Percentiles rank a stretch among this genome's conserved stretches.
These are phyloP conservation scores for Aurantiochytrium sp. DNA, from an alignment of 108 stramenopile genomes.

Conservation along the genomic window DNA sequence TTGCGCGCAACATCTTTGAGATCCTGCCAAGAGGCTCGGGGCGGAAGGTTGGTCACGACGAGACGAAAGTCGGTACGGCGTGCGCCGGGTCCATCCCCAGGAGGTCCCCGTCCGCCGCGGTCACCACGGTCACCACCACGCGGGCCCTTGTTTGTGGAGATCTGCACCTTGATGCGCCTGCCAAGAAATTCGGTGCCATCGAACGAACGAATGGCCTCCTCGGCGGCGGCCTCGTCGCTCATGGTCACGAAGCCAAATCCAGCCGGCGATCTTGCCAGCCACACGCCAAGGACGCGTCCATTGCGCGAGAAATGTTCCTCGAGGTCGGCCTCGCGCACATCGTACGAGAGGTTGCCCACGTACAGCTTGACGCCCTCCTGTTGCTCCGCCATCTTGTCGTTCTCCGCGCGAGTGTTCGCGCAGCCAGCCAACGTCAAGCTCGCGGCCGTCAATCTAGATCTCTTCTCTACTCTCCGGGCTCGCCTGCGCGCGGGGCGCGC, in stretches of 20 bases:
- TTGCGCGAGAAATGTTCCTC: conserved; percentile 72
- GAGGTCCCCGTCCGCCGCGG: background rate
- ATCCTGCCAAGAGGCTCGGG: conserved; percentile 24
- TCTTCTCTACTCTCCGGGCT: too few relatives aligned
- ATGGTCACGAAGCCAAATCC: conserved; percentile 73
- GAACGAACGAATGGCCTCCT: conserved; percentile 1
- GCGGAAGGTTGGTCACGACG: conserved; percentile 19
- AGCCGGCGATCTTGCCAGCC: conserved; percentile 67
- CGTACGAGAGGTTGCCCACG: conserved; percentile 86
- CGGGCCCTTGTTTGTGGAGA: conserved; percentile 6
- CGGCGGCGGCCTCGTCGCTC: conserved; percentile 12
- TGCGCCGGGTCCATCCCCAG: background rate
- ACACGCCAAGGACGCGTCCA: conserved; percentile 70
- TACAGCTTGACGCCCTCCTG: conserved; percentile 71
- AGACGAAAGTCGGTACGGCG: conserved; percentile 25
- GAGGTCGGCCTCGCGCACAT: conserved; percentile 78
- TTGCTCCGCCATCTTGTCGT: background rate
- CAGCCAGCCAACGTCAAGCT: too few relatives aligned
- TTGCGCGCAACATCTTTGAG: conserved; percentile 28
- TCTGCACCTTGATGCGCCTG: conserved; percentile 20
- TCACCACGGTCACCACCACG: background rate
- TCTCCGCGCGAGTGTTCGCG: too few relatives aligned
- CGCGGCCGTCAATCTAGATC: too few relatives aligned
- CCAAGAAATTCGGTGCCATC: conserved; percentile 18
- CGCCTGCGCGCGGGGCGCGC: too few relatives aligned